These are phyloP conservation scores for Falciphora oryzae DNA, from an alignment of 2,329 filamentous ascomycete species.

Conservation along the genomic window DNA sequence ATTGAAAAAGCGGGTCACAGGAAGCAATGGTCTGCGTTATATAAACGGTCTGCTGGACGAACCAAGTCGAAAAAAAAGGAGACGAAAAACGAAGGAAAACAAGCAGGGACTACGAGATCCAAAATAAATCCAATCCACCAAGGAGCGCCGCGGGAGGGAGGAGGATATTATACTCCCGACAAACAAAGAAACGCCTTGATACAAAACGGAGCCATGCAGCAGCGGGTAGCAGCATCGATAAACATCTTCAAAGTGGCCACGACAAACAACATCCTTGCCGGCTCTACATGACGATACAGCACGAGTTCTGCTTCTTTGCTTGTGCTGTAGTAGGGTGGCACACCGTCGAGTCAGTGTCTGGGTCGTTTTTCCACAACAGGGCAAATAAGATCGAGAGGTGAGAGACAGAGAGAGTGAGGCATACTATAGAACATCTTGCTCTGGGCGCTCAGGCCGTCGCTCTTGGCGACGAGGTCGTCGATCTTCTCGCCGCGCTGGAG, in stretches of 20 bases:
- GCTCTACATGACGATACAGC: conserved; percentile 64
- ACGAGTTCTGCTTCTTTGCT: conserved; percentile 77
- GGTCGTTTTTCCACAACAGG: background rate
- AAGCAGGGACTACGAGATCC: background rate
- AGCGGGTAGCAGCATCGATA: background rate
- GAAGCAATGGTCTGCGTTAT: background rate
- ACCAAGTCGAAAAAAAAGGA: background rate
- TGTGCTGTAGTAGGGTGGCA: conserved; percentile 35
- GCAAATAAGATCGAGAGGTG: background rate
- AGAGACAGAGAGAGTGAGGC: background rate
- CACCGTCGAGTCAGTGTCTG: background rate
- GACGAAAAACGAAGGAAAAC: background rate
- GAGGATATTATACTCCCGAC: background rate
- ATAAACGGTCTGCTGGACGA: background rate
- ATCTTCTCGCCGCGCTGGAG: conserved; percentile 95
- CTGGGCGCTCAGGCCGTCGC: conserved; percentile 79
- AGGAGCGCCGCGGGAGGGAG: background rate
- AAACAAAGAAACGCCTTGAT: background rate
- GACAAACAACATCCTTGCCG: conserved; percentile 1
- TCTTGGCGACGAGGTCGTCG: conserved; percentile 88
- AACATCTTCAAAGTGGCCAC: background rate
- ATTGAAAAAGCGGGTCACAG: too few species aligned
- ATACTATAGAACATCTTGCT: conserved; percentile 95
- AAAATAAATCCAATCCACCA: background rate
- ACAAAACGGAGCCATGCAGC: background rate